Conservation (phyloP, 352 stramenopile genomes). For the Pilasporangium apinafurcum region DNA sequence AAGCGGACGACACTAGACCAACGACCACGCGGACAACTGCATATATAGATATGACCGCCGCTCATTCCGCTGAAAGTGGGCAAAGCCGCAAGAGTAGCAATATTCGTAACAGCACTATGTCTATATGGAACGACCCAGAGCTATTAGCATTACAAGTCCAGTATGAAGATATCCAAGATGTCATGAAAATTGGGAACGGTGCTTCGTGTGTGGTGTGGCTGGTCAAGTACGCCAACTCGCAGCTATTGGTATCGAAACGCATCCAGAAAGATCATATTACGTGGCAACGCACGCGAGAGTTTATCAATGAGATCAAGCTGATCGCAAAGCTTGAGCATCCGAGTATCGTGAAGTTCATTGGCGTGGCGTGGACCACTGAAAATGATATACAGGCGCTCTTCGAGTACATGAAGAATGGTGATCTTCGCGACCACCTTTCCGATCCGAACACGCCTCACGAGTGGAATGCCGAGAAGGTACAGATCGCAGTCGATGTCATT, state of each 20-base stretch:
- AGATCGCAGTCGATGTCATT: conserved; percentile 21
- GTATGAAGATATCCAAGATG: conserved; percentile 40
- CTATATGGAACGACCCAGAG: conserved; percentile 48
- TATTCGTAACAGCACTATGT: too few relatives aligned
- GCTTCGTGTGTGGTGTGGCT: conserved; percentile 43
- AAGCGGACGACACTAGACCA: not conserved
- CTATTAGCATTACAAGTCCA: conserved; percentile 41
- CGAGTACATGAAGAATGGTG: conserved; percentile 58
- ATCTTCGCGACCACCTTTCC: conserved; percentile 41
- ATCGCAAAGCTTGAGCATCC: conserved; percentile 49
- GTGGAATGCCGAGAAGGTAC: conserved; percentile 29
- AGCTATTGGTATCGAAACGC: conserved; percentile 41
- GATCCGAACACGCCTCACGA: conserved; percentile 6
- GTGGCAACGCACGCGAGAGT: conserved; percentile 27
- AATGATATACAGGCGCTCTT: conserved; percentile 53
- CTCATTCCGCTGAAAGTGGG: not conserved
- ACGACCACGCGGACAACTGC: not conserved
- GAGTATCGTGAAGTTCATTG: conserved; percentile 58
- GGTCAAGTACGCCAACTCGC: conserved; percentile 27
- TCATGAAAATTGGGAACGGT: conserved; percentile 35
- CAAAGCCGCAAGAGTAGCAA: not conserved
- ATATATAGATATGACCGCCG: too few relatives aligned
- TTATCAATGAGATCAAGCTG: conserved; percentile 72
- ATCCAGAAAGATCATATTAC: conserved; percentile 39
- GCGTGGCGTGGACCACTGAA: conserved; percentile 52